Percentiles rank a stretch among this genome's conserved stretches.
These are phyloP conservation scores for Didymella exigua DNA, from an alignment of 2,329 filamentous ascomycete genomes.

Conservation along the genomic window DNA sequence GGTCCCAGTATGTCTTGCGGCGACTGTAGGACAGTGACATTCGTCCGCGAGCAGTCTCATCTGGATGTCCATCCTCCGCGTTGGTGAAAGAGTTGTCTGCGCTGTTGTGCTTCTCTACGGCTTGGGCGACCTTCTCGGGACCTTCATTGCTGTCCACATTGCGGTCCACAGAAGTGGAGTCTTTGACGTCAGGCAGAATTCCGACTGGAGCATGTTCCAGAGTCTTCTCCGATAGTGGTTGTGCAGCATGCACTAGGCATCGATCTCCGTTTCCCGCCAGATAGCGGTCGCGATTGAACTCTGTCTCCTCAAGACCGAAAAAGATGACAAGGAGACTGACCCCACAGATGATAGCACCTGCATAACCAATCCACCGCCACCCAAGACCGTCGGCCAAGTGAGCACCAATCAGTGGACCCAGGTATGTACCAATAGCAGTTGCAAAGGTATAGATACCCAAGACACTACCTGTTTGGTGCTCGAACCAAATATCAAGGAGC, in stretches of 20 bases:
- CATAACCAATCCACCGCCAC: slow-evolving; percentile 28
- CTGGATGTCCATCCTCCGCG: slow-evolving; percentile 1
- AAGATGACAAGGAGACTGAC: slow-evolving; percentile 22
- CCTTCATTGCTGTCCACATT: not conserved
- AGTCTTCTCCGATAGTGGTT: slow-evolving; percentile 11
- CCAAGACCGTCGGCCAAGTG: slow-evolving; percentile 22
- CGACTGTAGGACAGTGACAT: slow-evolving; percentile 18
- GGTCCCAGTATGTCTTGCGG: slow-evolving; percentile 59
- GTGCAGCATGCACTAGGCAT: slow-evolving; percentile 14
- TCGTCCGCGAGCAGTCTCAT: slow-evolving; percentile 20
- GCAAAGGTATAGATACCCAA: slow-evolving; percentile 27
- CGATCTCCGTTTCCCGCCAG: slow-evolving; percentile 11
- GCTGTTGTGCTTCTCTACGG: slow-evolving; percentile 14
- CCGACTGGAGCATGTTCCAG: slow-evolving; percentile 8
- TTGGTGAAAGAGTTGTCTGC: slow-evolving; percentile 7
- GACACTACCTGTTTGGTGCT: slow-evolving; percentile 28
- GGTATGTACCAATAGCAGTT: slow-evolving; percentile 26
- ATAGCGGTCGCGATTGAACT: slow-evolving; percentile 24
- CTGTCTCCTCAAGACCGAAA: slow-evolving; percentile 25
- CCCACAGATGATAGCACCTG: slow-evolving; percentile 23
- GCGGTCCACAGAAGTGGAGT: not conserved
- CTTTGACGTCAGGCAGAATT: slow-evolving; percentile 1
- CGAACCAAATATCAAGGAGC: slow-evolving; percentile 27
- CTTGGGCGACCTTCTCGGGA: slow-evolving; percentile 9
- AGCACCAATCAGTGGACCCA: slow-evolving; percentile 24